Evolutionary conservation across 2,329 filamentous ascomycete species (phyloP), one percentile per base, ranked within the genome.

Genomic region (Fusarium drepaniforme): DNA sequence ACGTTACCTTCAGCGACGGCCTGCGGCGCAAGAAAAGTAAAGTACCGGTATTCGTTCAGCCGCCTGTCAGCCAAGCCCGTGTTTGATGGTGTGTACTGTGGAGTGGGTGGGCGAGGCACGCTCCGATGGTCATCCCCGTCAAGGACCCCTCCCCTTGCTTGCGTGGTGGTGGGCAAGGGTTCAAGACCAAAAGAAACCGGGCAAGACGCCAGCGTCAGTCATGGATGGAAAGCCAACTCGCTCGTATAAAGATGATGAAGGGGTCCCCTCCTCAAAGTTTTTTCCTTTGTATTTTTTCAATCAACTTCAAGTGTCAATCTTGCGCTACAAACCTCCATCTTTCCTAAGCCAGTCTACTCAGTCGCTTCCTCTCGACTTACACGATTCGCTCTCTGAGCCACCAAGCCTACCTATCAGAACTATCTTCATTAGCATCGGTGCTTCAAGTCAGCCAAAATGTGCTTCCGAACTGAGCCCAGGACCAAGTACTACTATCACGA

Each of bases 401-500:
- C 4, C 30, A 53, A 8, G 61, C 38, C 16, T 21, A 65, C 64
- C 37, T 70, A 59, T 70, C 38, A 58, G 60, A 61, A 61, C 40
- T 46, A 25, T 9, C 15, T n/a, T 58, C 8, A 21, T 8, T 30
- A 40, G 44, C 49, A 73, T 65, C 35, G 64, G 64, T 60, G 49
- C 44, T 61, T 56, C 67, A 62, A 56, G 61, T 53, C 38, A 33
- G 72, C 61, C 79, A 85, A 78, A 28, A 90, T 90, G 88, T 90
- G 88, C 78, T 88, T 90, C 83, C 79, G 82, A 57, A 73, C 81
- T 65, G 82, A 85, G 68, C 84, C 86, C 65, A 81, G 79, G 35
- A 85, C 84, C 46, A 85, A 85, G 57, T 88, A 90, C 83, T 90
- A 90, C 83, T 89, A 90, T 80, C 86, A 86, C 79, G 86, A 90